Conservation (phyloP, 495 filamentous ascomycete genomes). For the Niebla homalea region DNA sequence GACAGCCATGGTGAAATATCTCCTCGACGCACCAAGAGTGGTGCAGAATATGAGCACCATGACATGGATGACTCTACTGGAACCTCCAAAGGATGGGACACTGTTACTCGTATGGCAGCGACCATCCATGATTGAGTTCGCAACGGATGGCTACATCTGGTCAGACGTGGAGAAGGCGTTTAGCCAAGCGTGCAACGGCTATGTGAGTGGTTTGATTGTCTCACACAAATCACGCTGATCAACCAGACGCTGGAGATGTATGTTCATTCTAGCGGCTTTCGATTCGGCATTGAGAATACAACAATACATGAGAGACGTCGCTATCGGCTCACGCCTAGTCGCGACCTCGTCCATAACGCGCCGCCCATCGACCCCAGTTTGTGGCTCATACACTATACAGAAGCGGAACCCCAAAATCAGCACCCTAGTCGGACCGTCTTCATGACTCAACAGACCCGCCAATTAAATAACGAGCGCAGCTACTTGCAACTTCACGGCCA, state of each 20-base stretch:
- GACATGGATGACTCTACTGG: slow-evolving; percentile 74
- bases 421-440: slow-evolving; percentile 53
- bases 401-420: slow-evolving; percentile 55
- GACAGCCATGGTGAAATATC: slow-evolving; percentile 59
- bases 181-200: slow-evolving; percentile 57
- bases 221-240: not conserved
- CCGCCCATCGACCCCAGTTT: slow-evolving; percentile 63
- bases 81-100: slow-evolving; percentile 65
- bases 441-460: slow-evolving; percentile 42
- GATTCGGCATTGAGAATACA: slow-evolving; percentile 48
- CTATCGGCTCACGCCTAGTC: slow-evolving; percentile 62
- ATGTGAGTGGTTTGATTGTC: slow-evolving; percentile 41
- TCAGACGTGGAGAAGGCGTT: slow-evolving; percentile 60
- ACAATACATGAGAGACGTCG: slow-evolving; percentile 65
- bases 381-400: slow-evolving; percentile 89
- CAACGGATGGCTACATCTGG: slow-evolving; percentile 90
- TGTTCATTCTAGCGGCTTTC: slow-evolving; percentile 64
- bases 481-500: slow-evolving; percentile 59
- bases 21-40: slow-evolving; percentile 67
- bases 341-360: slow-evolving; percentile 37
- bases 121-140: slow-evolving; percentile 49
- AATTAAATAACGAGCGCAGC: slow-evolving; percentile 46
- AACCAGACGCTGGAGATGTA: slow-evolving; percentile 65
- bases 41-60: slow-evolving; percentile 63
- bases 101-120: slow-evolving; percentile 84